phyloP scores from a whole-genome alignment of 345 rosid species.

The Gossypium stocksii region DNA sequence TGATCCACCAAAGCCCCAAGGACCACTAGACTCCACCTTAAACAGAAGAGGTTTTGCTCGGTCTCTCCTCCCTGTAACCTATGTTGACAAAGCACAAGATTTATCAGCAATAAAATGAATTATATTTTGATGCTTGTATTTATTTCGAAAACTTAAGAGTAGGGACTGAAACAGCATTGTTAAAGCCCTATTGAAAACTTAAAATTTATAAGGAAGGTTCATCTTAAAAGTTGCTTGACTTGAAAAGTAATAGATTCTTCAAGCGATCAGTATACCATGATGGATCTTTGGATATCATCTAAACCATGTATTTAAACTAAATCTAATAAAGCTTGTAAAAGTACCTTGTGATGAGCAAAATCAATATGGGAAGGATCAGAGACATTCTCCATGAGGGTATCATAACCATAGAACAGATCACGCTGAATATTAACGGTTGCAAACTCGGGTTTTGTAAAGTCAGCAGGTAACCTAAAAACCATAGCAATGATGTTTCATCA shows the following conservation, averaged over 20 bases:
- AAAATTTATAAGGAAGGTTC: background rate
- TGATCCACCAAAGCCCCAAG: slow-evolving; percentile 88
- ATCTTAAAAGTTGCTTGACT: background rate
- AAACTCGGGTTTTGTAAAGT: slow-evolving; percentile 79
- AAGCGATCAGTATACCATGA: background rate
- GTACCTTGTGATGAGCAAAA: slow-evolving; percentile 97
- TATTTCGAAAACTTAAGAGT: background rate
- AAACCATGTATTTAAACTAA: background rate
- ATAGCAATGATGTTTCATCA: slow-evolving; percentile 3
- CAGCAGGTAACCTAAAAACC: slow-evolving; percentile 74
- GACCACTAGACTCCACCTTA: slow-evolving; percentile 75
- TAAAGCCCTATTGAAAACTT: background rate
- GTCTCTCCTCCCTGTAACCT: slow-evolving; percentile 99
- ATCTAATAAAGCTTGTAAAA: background rate
- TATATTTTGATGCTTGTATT: background rate
- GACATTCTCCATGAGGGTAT: slow-evolving; percentile 97
- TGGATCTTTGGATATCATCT: background rate
- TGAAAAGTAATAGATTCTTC: background rate
- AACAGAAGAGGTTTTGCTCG: slow-evolving; percentile 92
- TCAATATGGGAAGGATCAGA: slow-evolving; percentile 98
- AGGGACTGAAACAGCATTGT: background rate
- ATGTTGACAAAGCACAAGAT: slow-evolving; percentile 1
- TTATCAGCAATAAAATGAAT: background rate
- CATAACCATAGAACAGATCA: slow-evolving; percentile 87
- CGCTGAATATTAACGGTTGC: slow-evolving; percentile 87